Evolutionary conservation across 495 filamentous ascomycete species (phyloP), one percentile per base, ranked within the genome.

Genomic region (Aspergillus olivimuriae): DNA sequence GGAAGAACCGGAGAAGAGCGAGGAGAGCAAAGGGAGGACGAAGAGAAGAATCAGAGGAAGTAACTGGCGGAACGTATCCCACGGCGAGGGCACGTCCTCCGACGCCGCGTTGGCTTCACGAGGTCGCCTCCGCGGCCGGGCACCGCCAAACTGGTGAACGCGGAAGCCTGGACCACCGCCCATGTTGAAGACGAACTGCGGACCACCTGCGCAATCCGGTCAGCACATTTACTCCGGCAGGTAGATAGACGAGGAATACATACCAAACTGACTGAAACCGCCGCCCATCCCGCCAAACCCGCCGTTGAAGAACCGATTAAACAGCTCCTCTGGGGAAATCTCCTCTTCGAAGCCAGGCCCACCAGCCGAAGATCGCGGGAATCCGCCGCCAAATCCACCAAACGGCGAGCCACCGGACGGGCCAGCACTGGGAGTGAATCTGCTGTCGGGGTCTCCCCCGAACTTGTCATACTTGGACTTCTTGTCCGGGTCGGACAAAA

Each of bases 311-410:
- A 98, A 96, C 49, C 90, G 78, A 59, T 89, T 81, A 67, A 98
- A 97, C 66, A 97, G 73, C 56, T 98, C 92, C 67, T 98, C 92
- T 0, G 92, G 91, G 28, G 86, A 94, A 43, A 98, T 92, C 57
- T 97, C 92, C 28, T 89, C 87, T 17, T 89, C 88, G 62, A 83
- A 92, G 73, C 80, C 80, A 14, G 69, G 57, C 11, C 78, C 75
- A 21, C 65, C 64, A 38, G 64, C 66, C n/a, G n/a, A n/a, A 4
- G 68, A 68, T 22, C 77, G 66, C 11, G 71, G 69, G 51, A 78
- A 78, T 16, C 72, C 73, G 24, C 76, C 73, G 10, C 71, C 70
- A 52, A 90, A 91, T 17, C 87, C 84, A 48, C 76, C 70, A 62
- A 95, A 97, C 23, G 66, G 60, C 35, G 66, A 73, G 49, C 68